These are phyloP conservation scores for Calophaca sinica DNA, from an alignment of 306 rosid species.

Conservation along the genomic window DNA sequence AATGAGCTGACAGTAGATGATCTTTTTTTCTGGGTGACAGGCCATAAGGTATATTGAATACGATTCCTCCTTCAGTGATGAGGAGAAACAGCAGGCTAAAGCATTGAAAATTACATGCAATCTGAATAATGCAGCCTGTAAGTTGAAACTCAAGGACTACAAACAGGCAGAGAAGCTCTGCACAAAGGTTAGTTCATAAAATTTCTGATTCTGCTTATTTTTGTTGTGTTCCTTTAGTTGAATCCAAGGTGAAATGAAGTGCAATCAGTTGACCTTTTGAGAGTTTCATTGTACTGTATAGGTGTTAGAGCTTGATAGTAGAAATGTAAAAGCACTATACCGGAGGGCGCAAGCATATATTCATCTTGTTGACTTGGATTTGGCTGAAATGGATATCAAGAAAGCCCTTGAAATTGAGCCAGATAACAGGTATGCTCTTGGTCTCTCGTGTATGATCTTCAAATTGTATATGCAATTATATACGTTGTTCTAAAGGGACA, in stretches of 20 bases:
- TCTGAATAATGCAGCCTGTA: constrained; percentile 85
- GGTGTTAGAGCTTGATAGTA: constrained; percentile 80
- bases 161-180: constrained; percentile 79
- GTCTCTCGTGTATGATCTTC: background rate
- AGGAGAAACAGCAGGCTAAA: constrained; percentile 74
- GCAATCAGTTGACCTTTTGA: background rate
- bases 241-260: background rate
- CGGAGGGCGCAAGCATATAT: constrained; percentile 92
- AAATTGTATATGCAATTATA: background rate
- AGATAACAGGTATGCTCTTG: constrained; percentile 62
- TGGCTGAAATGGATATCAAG: constrained; percentile 91
- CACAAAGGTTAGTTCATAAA: constrained; percentile 65
- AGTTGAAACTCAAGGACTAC: constrained; percentile 81
- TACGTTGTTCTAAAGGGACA: background rate
- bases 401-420: constrained; percentile 96
- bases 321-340: constrained; percentile 89
- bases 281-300: constrained; percentile 31
- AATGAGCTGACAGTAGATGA: constrained; percentile 30
- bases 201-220: background rate
- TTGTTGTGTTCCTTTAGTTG: background rate
- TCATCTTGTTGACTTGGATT: constrained; percentile 79
- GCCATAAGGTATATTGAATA: constrained; percentile 75
- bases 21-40: constrained; percentile 45
- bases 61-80: constrained; percentile 68
- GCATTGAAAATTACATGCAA: constrained; percentile 78